Conservation (phyloP, 2,329 filamentous ascomycete species). For the Fusarium sterilihyphosum region DNA sequence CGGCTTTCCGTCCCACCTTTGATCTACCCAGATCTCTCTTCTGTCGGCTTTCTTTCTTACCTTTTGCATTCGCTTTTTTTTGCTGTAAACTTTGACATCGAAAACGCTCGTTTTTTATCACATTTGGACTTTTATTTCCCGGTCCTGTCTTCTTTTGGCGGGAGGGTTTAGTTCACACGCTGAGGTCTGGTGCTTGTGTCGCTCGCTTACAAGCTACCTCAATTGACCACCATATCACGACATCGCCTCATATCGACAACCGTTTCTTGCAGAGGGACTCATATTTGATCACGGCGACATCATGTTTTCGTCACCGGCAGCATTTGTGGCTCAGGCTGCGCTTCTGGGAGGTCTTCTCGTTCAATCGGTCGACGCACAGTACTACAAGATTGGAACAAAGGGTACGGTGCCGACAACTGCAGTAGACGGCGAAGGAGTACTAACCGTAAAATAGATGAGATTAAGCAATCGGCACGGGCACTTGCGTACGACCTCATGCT, state of each 20-base stretch:
- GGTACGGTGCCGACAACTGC: slow-evolving; percentile 32
- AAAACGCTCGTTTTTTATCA: slow-evolving; percentile 17
- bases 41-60: neutral
- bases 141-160: slow-evolving; percentile 1
- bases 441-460: slow-evolving; percentile 50
- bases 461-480: slow-evolving; percentile 56
- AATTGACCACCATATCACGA: neutral
- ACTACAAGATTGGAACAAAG: slow-evolving; percentile 45
- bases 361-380: slow-evolving; percentile 37
- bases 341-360: slow-evolving; percentile 30
- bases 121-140: neutral
- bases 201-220: slow-evolving; percentile 25
- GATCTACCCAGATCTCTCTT: slow-evolving; percentile 20
- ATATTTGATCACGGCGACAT: neutral
- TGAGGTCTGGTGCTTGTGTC: slow-evolving; percentile 18
- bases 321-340: slow-evolving; percentile 15
- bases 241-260: neutral
- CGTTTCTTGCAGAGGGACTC: neutral
- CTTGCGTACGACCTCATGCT: slow-evolving; percentile 62
- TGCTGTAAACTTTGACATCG: neutral
- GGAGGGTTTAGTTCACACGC: neutral
- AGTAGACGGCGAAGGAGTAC: accelerated
- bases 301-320: slow-evolving; percentile 9
- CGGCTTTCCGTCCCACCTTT: slow-evolving; percentile 25
- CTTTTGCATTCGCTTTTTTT: slow-evolving; percentile 14